A percentile compares a stretch with the other conserved stretches of the same genome.
phyloP scores from a whole-genome alignment of 2,329 filamentous ascomycete species.

The Bimuria novae-zelandiae region DNA sequence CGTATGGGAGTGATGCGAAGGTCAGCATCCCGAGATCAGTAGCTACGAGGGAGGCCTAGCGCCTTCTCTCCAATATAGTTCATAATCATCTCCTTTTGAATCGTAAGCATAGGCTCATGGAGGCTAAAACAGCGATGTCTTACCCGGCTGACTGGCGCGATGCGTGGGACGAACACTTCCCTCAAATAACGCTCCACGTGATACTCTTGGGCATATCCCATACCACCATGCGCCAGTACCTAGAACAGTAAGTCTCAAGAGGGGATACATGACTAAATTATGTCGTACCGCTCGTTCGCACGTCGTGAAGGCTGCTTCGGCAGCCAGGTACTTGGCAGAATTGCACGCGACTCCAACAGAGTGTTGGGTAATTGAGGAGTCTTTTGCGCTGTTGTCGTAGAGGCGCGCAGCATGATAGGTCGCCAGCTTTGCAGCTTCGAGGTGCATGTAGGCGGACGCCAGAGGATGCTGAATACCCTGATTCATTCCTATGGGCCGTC shows the following conservation, averaged over 20 bases:
- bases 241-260: not conserved
- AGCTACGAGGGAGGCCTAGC: not conserved
- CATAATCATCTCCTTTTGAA: not conserved
- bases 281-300: slow-evolving; percentile 56
- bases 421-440: slow-evolving; percentile 64
- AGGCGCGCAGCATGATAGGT: slow-evolving; percentile 65
- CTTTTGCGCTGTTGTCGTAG: slow-evolving; percentile 57
- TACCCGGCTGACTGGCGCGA: slow-evolving; percentile 56
- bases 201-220: slow-evolving; percentile 68
- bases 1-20: no score
- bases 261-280: no score
- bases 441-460: slow-evolving; percentile 63
- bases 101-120: not conserved
- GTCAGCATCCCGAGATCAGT: no score
- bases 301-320: slow-evolving; percentile 64
- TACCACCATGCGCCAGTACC: slow-evolving; percentile 60
- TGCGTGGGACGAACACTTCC: slow-evolving; percentile 63
- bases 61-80: not conserved
- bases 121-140: no score
- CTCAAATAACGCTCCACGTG: slow-evolving; percentile 65
- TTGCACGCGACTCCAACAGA: slow-evolving; percentile 61
- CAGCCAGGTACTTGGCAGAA: slow-evolving; percentile 62
- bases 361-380: slow-evolving; percentile 49
- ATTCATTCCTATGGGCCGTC: slow-evolving; percentile 62
- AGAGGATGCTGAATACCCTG: slow-evolving; percentile 65